phyloP scores from a whole-genome alignment of 495 filamentous ascomycete genomes.

The Xylaria flabelliformis region DNA sequence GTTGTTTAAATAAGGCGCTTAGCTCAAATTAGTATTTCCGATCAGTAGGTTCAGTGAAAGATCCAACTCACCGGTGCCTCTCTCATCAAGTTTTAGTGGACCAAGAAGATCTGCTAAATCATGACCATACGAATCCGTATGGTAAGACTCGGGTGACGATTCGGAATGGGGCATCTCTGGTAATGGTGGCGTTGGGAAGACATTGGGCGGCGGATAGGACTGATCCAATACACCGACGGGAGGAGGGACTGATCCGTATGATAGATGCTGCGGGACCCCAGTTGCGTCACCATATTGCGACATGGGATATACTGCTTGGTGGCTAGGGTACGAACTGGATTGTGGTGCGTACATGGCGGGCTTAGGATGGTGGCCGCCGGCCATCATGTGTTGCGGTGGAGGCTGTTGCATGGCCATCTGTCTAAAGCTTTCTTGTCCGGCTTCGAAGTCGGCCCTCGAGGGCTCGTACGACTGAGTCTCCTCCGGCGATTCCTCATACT shows the following conservation, averaged over 20 bases:
- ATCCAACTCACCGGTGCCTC: conserved; percentile 75
- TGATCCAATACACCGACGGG: conserved; percentile 57
- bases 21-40: conserved; percentile 34
- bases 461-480: conserved; percentile 56
- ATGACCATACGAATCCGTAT: conserved; percentile 70
- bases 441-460: conserved; percentile 52
- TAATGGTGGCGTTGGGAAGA: conserved; percentile 63
- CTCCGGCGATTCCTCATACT: conserved; percentile 74
- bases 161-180: conserved; percentile 54
- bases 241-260: conserved; percentile 56
- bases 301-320: conserved; percentile 51
- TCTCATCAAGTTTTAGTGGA: conserved; percentile 85
- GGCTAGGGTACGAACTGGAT: conserved; percentile 45
- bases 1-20: conserved; percentile 85
- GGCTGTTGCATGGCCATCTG: conserved; percentile 56
- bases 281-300: conserved; percentile 54
- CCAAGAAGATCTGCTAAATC: conserved; percentile 83
- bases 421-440: conserved; percentile 63
- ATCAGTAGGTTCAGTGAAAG: neutral
- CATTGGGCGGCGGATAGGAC: conserved; percentile 48
- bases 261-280: conserved; percentile 51
- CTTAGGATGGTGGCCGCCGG: conserved; percentile 45
- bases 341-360: conserved; percentile 48
- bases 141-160: conserved; percentile 56
- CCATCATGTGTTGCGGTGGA: conserved; percentile 39